Evolutionary conservation across 495 filamentous ascomycete species (phyloP), one percentile per base, ranked within the genome.

Genomic region (Hypoxylon cercidicola): DNA sequence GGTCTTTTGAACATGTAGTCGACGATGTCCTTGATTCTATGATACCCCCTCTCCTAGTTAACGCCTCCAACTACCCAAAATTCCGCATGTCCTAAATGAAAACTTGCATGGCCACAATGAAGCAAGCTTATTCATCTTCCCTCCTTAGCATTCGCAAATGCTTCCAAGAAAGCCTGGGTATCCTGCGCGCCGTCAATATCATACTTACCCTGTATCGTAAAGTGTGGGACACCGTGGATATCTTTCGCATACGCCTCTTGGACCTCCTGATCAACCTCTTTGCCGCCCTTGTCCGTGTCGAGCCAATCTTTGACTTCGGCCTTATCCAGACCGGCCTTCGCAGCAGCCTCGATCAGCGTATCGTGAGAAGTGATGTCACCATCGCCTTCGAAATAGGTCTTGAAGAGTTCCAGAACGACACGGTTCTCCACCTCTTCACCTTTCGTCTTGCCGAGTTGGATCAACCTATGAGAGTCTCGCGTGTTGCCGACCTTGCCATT

Each of bases 301-400:
- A 94, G 74, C 82, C 89, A 86, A 21, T 79, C 82, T 71, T 82
- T 81, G n/a, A 84, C 85, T 53, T 86, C 87, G 12, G 64, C 72
- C 60, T 81, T 77, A 8, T 85, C 83, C 64, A 93, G 65, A 0
- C 88, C 89, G 1, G 88, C 89, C 64, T 78, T 81, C 34, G 85
- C 82, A 5, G 78, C 90, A 1, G 87, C 87, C 34, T 82, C 78
- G 9, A 81, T 44, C 66, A 93, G 74, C n/a, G 87, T 82, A 18
- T 78, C 80, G 41, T 78, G 77, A 62, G 83, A 82, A 0, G 90
- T 93, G 60, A 93, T 91, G 66, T 95, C 91, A 64, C 85, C 81
- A 68, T 90, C 88, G 10, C 88, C 80, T 75, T 94, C 90, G 63
- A 93, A 93, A 62, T 92, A 92, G 7, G 81, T 81, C 37, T 76